Base-by-base conservation (phyloP, 495 filamentous ascomycete genomes). In the Penicillium ucsense region DNA sequence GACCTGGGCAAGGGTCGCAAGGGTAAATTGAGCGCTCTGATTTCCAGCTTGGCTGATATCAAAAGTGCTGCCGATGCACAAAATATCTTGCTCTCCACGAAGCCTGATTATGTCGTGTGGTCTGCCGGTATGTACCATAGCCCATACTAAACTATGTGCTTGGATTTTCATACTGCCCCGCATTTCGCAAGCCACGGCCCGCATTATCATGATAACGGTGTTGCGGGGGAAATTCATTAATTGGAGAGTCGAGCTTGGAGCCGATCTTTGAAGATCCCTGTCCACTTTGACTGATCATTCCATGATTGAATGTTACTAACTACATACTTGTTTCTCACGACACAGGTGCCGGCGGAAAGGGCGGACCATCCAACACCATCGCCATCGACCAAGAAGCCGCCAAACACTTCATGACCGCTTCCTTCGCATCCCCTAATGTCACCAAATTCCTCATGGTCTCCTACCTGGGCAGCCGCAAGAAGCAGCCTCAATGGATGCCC, bases 381-480 rank as follows among this genome's bases (percentile, higher is more conserved):
- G 77, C 79, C 20, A 77, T 86, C 54, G 81, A 86, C 66, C 79
- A 77, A 48, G 78, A 81, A 55, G 84, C 83, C 3, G 85, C 84
- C 5, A 78, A 75, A 40, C 71, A 80, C 54, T 89, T 89, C 72
- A 82, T 89, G 59, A 66, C 67, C 31, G 82, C 85, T 12, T 74
- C 81, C 6, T 76, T 79, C 43, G 64, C 74, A 12, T 73, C 70
- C 0, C 71, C 79, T 1, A 65, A 67, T 5, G 66, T 94, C 31
- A 82, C 68, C 11, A 88, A 84, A 52, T 89, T 91, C 64, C 69
- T 94, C 20, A 73, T 89, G 50, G 67, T 92, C 10, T 88, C 84
- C 3, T 84, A 83, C 64, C 55, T 83, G 11, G 74, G 72, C 5
- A 81, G 75, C 35, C 80, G 85, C 28, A 70, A 73, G 9, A 62